Conservation (phyloP, 371 early-diverging fungal genomes). For the Haplosporangium sp. region DNA sequence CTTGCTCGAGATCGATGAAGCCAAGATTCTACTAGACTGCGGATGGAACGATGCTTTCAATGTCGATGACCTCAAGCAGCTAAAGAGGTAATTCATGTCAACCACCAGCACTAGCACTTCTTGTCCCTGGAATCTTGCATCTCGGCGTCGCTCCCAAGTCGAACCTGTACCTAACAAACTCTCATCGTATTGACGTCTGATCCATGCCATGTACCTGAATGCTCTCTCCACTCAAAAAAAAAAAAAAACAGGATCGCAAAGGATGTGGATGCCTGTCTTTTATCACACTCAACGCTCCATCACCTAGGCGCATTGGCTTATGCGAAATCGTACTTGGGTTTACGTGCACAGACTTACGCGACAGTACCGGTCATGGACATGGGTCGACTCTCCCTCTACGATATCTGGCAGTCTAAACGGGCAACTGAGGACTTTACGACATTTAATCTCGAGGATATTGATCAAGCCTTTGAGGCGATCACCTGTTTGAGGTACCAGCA, state of each 20-base stretch:
- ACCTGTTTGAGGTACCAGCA: slow-evolving; percentile 92
- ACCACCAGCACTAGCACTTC: not conserved
- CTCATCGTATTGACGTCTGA: not conserved
- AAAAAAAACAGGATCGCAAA: slow-evolving; percentile 76
- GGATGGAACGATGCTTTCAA: slow-evolving; percentile 87
- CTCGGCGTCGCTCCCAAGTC: not conserved
- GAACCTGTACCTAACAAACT: not conserved
- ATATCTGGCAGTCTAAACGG: slow-evolving; percentile 77
- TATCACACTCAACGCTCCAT: slow-evolving; percentile 90
- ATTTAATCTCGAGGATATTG: slow-evolving; percentile 81
- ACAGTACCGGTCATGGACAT: slow-evolving; percentile 95
- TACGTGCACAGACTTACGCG: slow-evolving; percentile 92
- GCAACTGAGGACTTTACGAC: slow-evolving; percentile 77
- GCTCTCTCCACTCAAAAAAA: not conserved
- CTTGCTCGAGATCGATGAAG: slow-evolving; percentile 91
- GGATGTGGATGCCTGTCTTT: slow-evolving; percentile 92
- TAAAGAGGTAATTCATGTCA: slow-evolving; percentile 67
- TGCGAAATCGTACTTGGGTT: slow-evolving; percentile 80
- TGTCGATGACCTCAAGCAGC: slow-evolving; percentile 71
- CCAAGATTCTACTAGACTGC: slow-evolving; percentile 92
- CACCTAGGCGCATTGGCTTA: slow-evolving; percentile 94
- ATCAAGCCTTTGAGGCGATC: slow-evolving; percentile 84
- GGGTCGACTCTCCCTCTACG: slow-evolving; percentile 90
- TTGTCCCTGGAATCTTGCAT: not conserved
- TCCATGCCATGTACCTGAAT: not conserved